Evolutionary conservation across 805 yeast species (phyloP).

Genomic region (Yamadazyma akitaensis): DNA sequence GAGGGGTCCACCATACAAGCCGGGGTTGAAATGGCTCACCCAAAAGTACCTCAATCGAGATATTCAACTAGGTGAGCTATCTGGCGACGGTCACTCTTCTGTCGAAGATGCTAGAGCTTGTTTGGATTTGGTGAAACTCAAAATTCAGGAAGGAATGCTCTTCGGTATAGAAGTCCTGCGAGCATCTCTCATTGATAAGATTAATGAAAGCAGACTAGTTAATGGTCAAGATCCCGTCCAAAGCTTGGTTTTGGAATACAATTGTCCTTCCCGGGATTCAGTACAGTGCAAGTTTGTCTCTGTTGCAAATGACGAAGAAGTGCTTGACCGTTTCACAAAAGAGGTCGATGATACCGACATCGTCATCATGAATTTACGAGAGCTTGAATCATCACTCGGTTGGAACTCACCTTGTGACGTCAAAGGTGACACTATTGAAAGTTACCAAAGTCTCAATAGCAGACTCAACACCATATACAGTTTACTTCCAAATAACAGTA

Average conservation of each 20-base stretch:
- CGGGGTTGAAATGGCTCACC: slow-evolving; percentile 73
- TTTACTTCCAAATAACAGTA: slow-evolving; percentile 53
- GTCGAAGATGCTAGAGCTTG: slow-evolving; percentile 83
- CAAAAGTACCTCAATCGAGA: slow-evolving; percentile 47
- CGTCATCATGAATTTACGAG: slow-evolving; percentile 54
- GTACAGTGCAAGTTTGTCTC: slow-evolving; percentile 13
- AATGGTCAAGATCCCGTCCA: slow-evolving; percentile 1
- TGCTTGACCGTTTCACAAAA: slow-evolving; percentile 39
- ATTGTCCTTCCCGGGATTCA: neutral
- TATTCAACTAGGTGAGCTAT: slow-evolving; percentile 62
- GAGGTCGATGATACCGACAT: slow-evolving; percentile 43
- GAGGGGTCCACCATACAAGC: slow-evolving; percentile 79
- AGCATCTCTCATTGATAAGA: slow-evolving; percentile 22
- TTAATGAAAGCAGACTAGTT: slow-evolving; percentile 9
- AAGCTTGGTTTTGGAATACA: slow-evolving; percentile 9
- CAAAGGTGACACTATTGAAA: slow-evolving; percentile 2
- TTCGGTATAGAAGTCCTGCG: slow-evolving; percentile 50
- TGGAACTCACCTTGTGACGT: slow-evolving; percentile 10
- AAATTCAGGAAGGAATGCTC: slow-evolving; percentile 60
- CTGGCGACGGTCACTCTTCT: slow-evolving; percentile 73
- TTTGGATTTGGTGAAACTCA: slow-evolving; percentile 68
- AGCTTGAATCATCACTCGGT: slow-evolving; percentile 39
- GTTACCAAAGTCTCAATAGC: slow-evolving; percentile 35
- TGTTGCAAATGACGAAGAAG: slow-evolving; percentile 60
- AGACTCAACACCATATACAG: slow-evolving; percentile 49